Percentiles rank a stretch among this genome's conserved stretches.
Evolutionary conservation across 2,329 filamentous ascomycete species (phyloP).

Genomic region (Parastagonospora nodorum): DNA sequence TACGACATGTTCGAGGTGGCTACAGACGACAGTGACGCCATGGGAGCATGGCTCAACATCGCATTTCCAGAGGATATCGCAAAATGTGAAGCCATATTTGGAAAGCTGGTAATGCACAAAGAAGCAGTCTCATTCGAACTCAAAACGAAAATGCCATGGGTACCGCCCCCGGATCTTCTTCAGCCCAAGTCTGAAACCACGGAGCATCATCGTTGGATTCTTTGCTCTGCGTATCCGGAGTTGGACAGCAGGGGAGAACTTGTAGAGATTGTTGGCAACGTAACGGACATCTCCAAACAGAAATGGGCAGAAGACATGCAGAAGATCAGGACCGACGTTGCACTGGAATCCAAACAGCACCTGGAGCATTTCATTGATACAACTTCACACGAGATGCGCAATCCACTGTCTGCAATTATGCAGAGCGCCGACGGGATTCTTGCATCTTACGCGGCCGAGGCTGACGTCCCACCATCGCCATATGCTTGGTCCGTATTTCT

Average conservation of each 20-base stretch:
- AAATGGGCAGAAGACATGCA: conserved; percentile 46
- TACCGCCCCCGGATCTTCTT: conserved; percentile 20
- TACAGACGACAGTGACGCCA: conserved; percentile 18
- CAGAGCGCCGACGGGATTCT: conserved; percentile 50
- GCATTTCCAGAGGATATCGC: conserved; percentile 44
- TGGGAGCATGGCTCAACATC: conserved; percentile 25
- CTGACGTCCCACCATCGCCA: conserved; percentile 6
- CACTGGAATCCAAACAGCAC: conserved; percentile 41
- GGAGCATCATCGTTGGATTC: conserved; percentile 34
- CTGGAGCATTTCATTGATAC: conserved; percentile 45
- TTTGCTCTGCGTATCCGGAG: conserved; percentile 38
- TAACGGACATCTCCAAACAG: conserved; percentile 45
- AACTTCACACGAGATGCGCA: conserved; percentile 50
- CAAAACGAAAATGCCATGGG: conserved; percentile 44
- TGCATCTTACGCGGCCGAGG: conserved; percentile 26
- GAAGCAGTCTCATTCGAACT: conserved; percentile 45
- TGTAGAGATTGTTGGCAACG: conserved; percentile 39
- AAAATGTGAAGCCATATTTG: conserved; percentile 37
- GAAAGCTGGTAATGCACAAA: conserved; percentile 36
- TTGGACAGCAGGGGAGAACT: conserved; percentile 26
- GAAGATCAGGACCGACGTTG: conserved; percentile 33
- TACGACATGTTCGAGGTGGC: conserved; percentile 38
- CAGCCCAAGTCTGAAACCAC: conserved; percentile 12
- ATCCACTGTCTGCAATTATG: conserved; percentile 50
- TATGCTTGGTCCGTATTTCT: conserved; percentile 21